phyloP scores from a whole-genome alignment of 352 stramenopile genomes.

The Globisporangium nodosum region DNA sequence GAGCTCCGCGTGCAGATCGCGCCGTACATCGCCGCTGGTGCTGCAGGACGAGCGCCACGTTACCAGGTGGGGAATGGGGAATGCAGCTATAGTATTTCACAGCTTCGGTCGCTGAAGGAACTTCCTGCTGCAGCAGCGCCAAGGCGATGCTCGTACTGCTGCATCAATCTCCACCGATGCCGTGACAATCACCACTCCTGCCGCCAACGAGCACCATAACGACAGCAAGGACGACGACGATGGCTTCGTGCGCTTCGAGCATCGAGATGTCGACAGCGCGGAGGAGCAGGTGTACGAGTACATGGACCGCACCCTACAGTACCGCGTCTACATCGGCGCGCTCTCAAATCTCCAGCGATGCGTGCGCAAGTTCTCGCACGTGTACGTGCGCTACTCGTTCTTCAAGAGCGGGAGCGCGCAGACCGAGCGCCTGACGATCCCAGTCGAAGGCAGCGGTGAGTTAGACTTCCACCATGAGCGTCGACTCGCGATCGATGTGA shows the following conservation, averaged over 20 bases:
- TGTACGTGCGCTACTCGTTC: slow-evolving; percentile 43
- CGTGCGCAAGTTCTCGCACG: slow-evolving; percentile 27
- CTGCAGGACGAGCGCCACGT: background rate
- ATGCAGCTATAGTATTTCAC: too few relatives aligned
- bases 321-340: slow-evolving; percentile 23
- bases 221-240: slow-evolving; percentile 1
- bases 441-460: slow-evolving; percentile 1
- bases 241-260: slow-evolving; percentile 31
- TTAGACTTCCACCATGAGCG: slow-evolving; percentile 19
- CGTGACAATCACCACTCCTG: too few relatives aligned
- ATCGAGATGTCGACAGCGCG: slow-evolving; percentile 21
- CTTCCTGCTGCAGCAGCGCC: slow-evolving; percentile 9
- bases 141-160: background rate
- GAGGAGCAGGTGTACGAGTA: slow-evolving; percentile 51
- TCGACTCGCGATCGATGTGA: slow-evolving; percentile 44
- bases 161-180: background rate
- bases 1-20: slow-evolving; percentile 37
- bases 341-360: slow-evolving; percentile 16
- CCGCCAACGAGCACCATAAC: background rate
- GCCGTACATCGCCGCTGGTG: slow-evolving; percentile 20
- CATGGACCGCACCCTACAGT: slow-evolving; percentile 49
- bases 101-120: too few relatives aligned
- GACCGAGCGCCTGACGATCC: slow-evolving; percentile 18
- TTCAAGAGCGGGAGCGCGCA: slow-evolving; percentile 29
- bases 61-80: too few relatives aligned